These are phyloP conservation scores for Chaetomium cochliodes DNA, from an alignment of 495 filamentous ascomycete genomes.

Conservation along the genomic window DNA sequence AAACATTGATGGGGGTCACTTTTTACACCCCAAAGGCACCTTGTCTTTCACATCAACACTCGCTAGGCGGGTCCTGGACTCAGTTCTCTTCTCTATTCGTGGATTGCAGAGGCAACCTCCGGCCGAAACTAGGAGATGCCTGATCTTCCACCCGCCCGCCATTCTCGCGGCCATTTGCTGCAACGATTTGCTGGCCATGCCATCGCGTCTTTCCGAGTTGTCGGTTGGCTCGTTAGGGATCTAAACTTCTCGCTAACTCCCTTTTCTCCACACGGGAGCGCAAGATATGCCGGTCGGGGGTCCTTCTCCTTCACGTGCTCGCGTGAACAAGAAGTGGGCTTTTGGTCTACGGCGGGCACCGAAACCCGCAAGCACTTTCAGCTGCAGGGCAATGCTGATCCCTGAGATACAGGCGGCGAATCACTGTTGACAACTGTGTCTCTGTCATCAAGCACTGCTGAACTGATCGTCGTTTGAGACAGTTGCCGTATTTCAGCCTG, in stretches of 20 bases:
- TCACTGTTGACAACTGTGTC: not conserved
- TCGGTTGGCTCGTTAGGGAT: not conserved
- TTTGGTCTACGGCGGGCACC: not conserved
- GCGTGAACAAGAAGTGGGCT: not conserved
- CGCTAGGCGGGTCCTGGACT: too few species aligned
- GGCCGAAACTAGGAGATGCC: too few species aligned
- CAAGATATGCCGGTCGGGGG: not conserved
- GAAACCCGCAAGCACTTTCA: not conserved
- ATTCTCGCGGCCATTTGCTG: not conserved
- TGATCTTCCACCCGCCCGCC: too few species aligned
- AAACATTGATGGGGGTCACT: not conserved
- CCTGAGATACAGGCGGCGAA: conserved; percentile 11
- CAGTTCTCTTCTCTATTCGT: too few species aligned
- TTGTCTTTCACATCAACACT: too few species aligned
- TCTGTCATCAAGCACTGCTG: not conserved
- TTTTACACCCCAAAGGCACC: too few species aligned
- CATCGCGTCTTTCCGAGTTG: not conserved
- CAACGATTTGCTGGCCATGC: not conserved
- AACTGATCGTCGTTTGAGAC: conserved; percentile 8
- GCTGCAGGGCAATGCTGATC: conserved; percentile 1
- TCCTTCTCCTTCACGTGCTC: not conserved
- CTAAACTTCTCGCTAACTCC: not conserved
- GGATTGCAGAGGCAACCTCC: too few species aligned
- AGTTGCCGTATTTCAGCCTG: not conserved
- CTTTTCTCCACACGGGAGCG: not conserved